Evolutionary conservation across 2,329 filamentous ascomycete genomes (phyloP).

Genomic region (Penicillium sp.): DNA sequence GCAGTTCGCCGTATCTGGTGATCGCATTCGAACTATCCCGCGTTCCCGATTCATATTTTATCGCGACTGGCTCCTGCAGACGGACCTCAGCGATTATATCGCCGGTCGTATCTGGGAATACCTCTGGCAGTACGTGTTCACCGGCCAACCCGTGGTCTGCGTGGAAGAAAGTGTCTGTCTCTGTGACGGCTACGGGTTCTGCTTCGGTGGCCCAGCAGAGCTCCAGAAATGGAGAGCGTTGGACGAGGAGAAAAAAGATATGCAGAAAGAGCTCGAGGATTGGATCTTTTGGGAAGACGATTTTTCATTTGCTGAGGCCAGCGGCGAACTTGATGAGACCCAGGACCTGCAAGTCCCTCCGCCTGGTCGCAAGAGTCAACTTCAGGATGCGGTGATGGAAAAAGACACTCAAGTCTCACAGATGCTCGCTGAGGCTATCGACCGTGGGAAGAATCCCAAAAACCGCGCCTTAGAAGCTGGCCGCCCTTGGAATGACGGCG

Average conservation of each 20-base stretch:
- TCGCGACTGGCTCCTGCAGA: slow-evolving; percentile 61
- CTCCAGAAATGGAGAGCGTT: slow-evolving; percentile 10
- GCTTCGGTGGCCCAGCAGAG: slow-evolving; percentile 31
- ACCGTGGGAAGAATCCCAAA: slow-evolving; percentile 52
- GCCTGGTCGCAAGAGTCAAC: slow-evolving; percentile 19
- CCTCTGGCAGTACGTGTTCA: slow-evolving; percentile 63
- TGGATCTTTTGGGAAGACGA: slow-evolving; percentile 13
- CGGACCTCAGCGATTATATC: slow-evolving; percentile 54
- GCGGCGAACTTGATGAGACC: slow-evolving; percentile 8
- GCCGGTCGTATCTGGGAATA: slow-evolving; percentile 63
- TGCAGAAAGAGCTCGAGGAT: slow-evolving; percentile 10
- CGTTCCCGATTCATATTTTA: slow-evolving; percentile 55
- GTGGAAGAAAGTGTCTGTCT: slow-evolving; percentile 57
- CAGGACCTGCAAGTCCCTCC: slow-evolving; percentile 8
- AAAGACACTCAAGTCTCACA: slow-evolving; percentile 44
- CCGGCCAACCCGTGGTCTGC: slow-evolving; percentile 46
- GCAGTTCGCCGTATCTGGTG: slow-evolving; percentile 61
- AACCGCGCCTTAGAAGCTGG: slow-evolving; percentile 54
- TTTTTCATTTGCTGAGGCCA: not conserved
- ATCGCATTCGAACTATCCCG: slow-evolving; percentile 55
- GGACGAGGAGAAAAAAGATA: slow-evolving; percentile 5
- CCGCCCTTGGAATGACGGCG: slow-evolving; percentile 55
- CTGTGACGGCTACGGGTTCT: slow-evolving; percentile 63
- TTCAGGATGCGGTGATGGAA: slow-evolving; percentile 45
- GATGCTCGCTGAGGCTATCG: slow-evolving; percentile 46